phyloP scores from a whole-genome alignment of 2,329 filamentous ascomycete species.

The Alternaria arbusti region DNA sequence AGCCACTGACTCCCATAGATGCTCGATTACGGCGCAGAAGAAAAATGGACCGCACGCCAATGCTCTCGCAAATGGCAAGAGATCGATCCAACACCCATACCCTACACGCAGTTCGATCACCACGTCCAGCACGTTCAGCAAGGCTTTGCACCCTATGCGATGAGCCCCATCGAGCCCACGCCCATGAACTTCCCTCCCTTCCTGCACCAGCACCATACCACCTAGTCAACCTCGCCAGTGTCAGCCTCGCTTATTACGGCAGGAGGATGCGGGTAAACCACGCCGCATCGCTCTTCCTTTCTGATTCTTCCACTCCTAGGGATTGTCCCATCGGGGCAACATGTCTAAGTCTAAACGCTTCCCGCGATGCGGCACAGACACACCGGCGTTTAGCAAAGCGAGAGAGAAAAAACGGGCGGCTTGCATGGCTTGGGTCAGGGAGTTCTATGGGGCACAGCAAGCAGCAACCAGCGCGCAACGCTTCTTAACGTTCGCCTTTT shows the following conservation, averaged over 20 bases:
- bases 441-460: conserved; percentile 3
- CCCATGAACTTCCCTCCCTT: conserved; percentile 36
- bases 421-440: conserved; percentile 1
- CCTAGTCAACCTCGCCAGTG: conserved; percentile 8
- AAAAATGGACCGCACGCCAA: conserved; percentile 59
- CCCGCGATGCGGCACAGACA: conserved; percentile 5
- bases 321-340: not conserved
- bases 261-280: not conserved
- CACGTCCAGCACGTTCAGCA: conserved; percentile 37
- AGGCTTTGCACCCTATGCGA: conserved; percentile 43
- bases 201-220: conserved; percentile 24
- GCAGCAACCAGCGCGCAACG: not conserved
- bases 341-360: not conserved
- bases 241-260: not conserved
- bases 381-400: conserved; percentile 2
- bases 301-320: not conserved
- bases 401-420: conserved; percentile 2
- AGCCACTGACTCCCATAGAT: conserved; percentile 49
- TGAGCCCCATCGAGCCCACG: conserved; percentile 45
- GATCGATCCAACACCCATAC: conserved; percentile 44
- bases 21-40: conserved; percentile 57
- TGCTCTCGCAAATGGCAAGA: conserved; percentile 61
- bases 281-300: not conserved
- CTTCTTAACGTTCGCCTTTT: not conserved
- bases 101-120: conserved; percentile 44